Percentiles rank a stretch among this genome's conserved stretches.
Evolutionary conservation across 345 rosid genomes (phyloP).

Genomic region (Orychophragmus violaceus): DNA sequence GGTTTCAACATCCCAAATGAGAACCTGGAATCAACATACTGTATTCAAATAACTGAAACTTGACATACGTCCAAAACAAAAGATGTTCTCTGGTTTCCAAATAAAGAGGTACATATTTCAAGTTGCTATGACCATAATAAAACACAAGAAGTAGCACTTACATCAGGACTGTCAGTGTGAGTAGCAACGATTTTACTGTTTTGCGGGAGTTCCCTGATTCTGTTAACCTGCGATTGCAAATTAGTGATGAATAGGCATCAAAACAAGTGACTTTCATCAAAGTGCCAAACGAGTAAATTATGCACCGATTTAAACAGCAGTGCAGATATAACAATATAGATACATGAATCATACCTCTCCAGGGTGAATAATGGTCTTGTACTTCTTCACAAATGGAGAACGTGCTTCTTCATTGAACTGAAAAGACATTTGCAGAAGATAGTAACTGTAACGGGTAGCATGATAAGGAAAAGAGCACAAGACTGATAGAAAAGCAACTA

Average conservation of each 20-base stretch:
- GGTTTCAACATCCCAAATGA: conserved; percentile 97
- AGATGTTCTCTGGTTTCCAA: conserved; percentile 7
- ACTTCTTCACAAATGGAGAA: conserved; percentile 97
- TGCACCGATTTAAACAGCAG: conserved; percentile 17
- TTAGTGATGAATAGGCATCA: background rate
- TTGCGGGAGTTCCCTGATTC: conserved; percentile 97
- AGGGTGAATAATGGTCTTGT: conserved; percentile 97
- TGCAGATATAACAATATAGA: background rate
- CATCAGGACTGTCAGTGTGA: conserved; percentile 98
- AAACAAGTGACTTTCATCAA: background rate
- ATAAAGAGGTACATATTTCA: background rate
- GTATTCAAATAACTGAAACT: conserved; percentile 7
- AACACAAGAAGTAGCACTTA: conserved; percentile 26
- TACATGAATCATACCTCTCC: conserved; percentile 65
- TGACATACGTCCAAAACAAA: background rate
- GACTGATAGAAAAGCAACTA: background rate
- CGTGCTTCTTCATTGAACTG: conserved; percentile 99
- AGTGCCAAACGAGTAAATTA: background rate
- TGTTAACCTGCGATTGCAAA: conserved; percentile 64
- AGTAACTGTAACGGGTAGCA: conserved; percentile 3
- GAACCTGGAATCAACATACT: conserved; percentile 51
- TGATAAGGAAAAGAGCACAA: background rate
- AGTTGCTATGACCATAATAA: background rate
- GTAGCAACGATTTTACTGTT: conserved; percentile 92
- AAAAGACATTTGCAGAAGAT: conserved; percentile 17